Evolutionary conservation across 1,139 yeast genomes (phyloP).

Genomic region (Kodamaea sp.): DNA sequence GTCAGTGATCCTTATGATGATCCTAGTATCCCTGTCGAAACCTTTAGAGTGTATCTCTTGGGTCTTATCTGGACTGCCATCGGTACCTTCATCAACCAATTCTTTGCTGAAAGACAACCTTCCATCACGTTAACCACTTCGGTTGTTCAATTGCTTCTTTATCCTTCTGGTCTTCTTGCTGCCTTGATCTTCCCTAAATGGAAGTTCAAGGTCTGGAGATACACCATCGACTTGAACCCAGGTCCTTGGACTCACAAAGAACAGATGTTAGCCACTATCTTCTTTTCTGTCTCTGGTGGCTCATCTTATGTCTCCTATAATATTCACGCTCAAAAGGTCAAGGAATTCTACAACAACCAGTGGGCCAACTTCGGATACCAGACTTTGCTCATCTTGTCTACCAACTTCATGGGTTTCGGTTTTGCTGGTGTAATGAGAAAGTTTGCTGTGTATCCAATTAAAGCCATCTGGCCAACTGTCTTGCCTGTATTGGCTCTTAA

Average conservation of each 20-base stretch:
- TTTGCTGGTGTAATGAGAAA: slow-evolving; percentile 21
- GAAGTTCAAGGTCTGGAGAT: slow-evolving; percentile 16
- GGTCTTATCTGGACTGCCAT: slow-evolving; percentile 57
- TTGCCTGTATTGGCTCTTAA: slow-evolving; percentile 20
- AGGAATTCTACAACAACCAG: slow-evolving; percentile 12
- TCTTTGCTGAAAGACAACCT: slow-evolving; percentile 58
- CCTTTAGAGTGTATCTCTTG: slow-evolving; percentile 54
- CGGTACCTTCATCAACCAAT: slow-evolving; percentile 58
- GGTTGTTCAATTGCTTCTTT: slow-evolving; percentile 56
- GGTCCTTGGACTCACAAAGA: slow-evolving; percentile 26
- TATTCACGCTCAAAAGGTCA: slow-evolving; percentile 18
- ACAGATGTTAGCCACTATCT: slow-evolving; percentile 22
- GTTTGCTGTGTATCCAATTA: slow-evolving; percentile 17
- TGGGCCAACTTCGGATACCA: slow-evolving; percentile 20
- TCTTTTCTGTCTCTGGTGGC: slow-evolving; percentile 18
- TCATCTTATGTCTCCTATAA: slow-evolving; percentile 14
- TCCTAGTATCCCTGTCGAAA: slow-evolving; percentile 49
- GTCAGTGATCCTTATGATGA: slow-evolving; percentile 55
- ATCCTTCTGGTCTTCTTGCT: slow-evolving; percentile 48
- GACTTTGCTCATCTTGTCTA: slow-evolving; percentile 14
- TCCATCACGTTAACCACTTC: slow-evolving; percentile 44
- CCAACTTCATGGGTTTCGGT: slow-evolving; percentile 24
- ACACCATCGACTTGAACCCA: slow-evolving; percentile 21
- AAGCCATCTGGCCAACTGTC: slow-evolving; percentile 18
- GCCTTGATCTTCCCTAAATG: slow-evolving; percentile 22